These are phyloP conservation scores for Cercospora zeae-maydis DNA, from an alignment of 2,329 filamentous ascomycete genomes.

Conservation along the genomic window DNA sequence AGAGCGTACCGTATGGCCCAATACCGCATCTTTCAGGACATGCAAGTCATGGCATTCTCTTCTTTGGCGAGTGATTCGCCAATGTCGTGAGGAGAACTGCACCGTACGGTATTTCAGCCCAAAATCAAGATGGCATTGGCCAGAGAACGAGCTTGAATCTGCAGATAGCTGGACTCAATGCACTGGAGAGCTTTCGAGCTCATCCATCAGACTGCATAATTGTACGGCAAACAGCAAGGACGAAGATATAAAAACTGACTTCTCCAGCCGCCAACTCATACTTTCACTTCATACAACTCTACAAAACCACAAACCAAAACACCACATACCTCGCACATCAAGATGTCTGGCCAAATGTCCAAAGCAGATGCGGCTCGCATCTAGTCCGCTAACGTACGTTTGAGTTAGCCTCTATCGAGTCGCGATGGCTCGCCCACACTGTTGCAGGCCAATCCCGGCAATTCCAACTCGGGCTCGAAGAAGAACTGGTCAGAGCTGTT, in stretches of 20 bases:
- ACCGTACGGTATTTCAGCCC: background rate
- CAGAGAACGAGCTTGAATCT: background rate
- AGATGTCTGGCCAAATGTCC: slow-evolving; percentile 9
- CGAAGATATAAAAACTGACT: background rate
- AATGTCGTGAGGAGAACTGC: background rate
- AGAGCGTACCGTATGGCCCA: background rate
- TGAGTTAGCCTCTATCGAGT: background rate
- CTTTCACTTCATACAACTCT: background rate
- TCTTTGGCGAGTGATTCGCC: background rate
- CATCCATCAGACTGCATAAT: background rate
- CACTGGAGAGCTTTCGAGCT: background rate
- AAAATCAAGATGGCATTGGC: background rate
- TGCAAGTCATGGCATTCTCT: background rate
- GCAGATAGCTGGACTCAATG: background rate
- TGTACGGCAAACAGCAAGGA: background rate
- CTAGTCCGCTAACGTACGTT: slow-evolving; percentile 13
- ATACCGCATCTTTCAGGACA: background rate
- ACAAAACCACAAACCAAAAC: background rate
- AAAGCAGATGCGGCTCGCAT: slow-evolving; percentile 17
- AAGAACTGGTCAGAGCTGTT: background rate
- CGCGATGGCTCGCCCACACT: background rate
- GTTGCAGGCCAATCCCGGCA: slow-evolving; percentile 11
- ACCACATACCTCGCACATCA: background rate
- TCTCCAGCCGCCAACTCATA: background rate
- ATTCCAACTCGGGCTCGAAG: slow-evolving; percentile 2